phyloP scores from a whole-genome alignment of 2,329 filamentous ascomycete genomes.

The Mycosphaerelloides madeirae region DNA sequence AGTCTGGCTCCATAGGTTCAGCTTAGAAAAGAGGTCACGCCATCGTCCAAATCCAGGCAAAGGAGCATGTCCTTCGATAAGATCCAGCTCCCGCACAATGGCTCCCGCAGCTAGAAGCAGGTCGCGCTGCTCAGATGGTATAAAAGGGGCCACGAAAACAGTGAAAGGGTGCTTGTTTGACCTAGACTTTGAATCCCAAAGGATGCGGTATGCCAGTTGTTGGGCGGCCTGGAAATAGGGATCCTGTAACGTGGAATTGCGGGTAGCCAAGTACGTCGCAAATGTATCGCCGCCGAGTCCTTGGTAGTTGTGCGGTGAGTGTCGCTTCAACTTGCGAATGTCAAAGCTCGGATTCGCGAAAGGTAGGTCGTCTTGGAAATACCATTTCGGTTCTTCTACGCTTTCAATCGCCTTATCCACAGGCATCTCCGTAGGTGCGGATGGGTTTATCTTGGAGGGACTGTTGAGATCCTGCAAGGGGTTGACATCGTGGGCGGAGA shows the following conservation, averaged over 20 bases:
- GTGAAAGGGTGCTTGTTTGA: slow-evolving; percentile 20
- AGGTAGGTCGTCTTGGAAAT: not conserved
- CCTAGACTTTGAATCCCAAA: slow-evolving; percentile 19
- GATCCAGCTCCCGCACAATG: slow-evolving; percentile 18
- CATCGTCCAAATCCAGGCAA: slow-evolving; percentile 14
- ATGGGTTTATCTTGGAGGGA: not conserved
- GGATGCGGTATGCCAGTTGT: slow-evolving; percentile 18
- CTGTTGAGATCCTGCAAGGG: not conserved
- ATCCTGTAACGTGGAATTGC: slow-evolving; percentile 19
- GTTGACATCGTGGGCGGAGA: not conserved
- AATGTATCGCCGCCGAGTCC: slow-evolving; percentile 16
- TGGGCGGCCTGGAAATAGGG: slow-evolving; percentile 22
- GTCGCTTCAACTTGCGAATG: slow-evolving; percentile 2
- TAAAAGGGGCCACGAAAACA: slow-evolving; percentile 21
- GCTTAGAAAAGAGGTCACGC: slow-evolving; percentile 69
- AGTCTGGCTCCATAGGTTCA: slow-evolving; percentile 82
- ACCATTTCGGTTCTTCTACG: not conserved
- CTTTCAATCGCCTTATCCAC: not conserved
- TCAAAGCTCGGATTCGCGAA: slow-evolving; percentile 4
- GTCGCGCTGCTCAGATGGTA: slow-evolving; percentile 16
- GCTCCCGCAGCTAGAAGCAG: slow-evolving; percentile 18
- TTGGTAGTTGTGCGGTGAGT: slow-evolving; percentile 19
- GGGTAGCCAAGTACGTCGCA: slow-evolving; percentile 18
- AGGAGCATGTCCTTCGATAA: slow-evolving; percentile 16
- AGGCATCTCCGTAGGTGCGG: not conserved